A percentile compares a stretch with the other conserved stretches of the same genome.
Conservation (phyloP, 1,284 basidiomycete species). For the Cryptococcus sp. region DNA sequence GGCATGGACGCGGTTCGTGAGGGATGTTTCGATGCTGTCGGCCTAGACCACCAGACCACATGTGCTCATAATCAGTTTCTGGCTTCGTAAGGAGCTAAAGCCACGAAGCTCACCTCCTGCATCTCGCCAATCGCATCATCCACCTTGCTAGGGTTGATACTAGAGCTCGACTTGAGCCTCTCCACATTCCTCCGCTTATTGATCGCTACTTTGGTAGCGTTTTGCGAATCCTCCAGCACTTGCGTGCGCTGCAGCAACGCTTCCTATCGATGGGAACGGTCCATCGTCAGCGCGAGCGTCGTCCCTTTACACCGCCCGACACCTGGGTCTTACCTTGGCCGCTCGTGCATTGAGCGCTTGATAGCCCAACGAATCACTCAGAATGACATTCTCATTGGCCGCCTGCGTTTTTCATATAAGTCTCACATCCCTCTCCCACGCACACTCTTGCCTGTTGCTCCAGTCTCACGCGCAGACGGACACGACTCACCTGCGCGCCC, state of each 20-base stretch:
- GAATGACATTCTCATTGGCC: conserved; percentile 84
- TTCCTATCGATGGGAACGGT: conserved; percentile 54
- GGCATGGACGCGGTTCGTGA: conserved; percentile 74
- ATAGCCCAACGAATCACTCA: conserved; percentile 88
- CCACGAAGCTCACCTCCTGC: conserved; percentile 65
- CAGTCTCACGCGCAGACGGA: no score
- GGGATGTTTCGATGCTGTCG: conserved; percentile 75
- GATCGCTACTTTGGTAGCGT: conserved; percentile 84
- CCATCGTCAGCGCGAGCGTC: neutral
- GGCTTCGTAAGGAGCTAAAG: no score
- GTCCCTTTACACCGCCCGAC: neutral
- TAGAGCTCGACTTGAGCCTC: conserved; percentile 80
- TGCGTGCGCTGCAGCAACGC: conserved; percentile 79
- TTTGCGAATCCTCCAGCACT: conserved; percentile 86
- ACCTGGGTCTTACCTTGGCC: conserved; percentile 58
- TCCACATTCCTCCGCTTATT: conserved; percentile 86
- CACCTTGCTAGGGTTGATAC: conserved; percentile 77
- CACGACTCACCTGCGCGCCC: conserved; percentile 61
- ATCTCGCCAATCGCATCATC: conserved; percentile 91
- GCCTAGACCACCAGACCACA: conserved; percentile 54
- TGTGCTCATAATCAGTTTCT: no score
- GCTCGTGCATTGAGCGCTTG: conserved; percentile 91
- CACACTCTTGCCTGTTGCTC: neutral
- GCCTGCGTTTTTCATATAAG: conserved; percentile 48
- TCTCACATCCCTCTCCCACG: neutral